Percentiles rank a stretch among this genome's conserved stretches.
Evolutionary conservation across 2,329 filamentous ascomycete species (phyloP).

Genomic region (Ophiostoma perfectum): DNA sequence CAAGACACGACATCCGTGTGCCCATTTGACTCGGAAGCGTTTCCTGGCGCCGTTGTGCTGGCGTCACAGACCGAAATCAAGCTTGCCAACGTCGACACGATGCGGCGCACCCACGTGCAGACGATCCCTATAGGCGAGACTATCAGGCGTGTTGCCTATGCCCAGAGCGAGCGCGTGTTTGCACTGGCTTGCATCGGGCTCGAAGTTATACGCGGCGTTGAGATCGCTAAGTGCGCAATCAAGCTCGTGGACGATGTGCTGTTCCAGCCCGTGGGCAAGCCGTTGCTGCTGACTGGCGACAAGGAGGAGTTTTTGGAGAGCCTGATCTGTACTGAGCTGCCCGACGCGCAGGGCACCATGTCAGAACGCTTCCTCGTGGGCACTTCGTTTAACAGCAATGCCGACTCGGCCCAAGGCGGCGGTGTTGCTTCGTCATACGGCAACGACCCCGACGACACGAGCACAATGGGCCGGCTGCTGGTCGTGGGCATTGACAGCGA

Average conservation of each 20-base stretch:
- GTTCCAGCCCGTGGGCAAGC: conserved; percentile 69
- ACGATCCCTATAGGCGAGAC: conserved; percentile 74
- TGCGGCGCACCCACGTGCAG: conserved; percentile 83
- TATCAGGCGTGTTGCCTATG: conserved; percentile 82
- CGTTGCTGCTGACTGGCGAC: conserved; percentile 53
- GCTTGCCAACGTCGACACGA: conserved; percentile 74
- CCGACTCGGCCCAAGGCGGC: conserved; percentile 36
- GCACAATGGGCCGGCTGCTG: conserved; percentile 12
- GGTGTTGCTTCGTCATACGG: conserved; percentile 60
- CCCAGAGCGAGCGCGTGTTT: conserved; percentile 70
- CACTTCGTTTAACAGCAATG: conserved; percentile 67
- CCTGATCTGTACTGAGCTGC: conserved; percentile 70
- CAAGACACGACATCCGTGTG: conserved; percentile 78
- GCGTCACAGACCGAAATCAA: conserved; percentile 72
- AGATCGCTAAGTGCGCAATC: conserved; percentile 74
- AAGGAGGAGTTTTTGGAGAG: conserved; percentile 72
- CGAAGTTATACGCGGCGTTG: conserved; percentile 63
- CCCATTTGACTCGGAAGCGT: conserved; percentile 74
- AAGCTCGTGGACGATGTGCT: conserved; percentile 85
- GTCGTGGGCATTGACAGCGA: conserved; percentile 68
- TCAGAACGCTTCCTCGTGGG: conserved; percentile 86
- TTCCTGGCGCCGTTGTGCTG: conserved; percentile 73
- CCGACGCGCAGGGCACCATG: conserved; percentile 48
- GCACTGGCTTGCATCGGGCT: conserved; percentile 80
- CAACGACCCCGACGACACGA: conserved; percentile 52